Evolutionary conservation across 306 rosid species (phyloP), one percentile per base, ranked within the genome.

Genomic region (Corylus heterophylla): DNA sequence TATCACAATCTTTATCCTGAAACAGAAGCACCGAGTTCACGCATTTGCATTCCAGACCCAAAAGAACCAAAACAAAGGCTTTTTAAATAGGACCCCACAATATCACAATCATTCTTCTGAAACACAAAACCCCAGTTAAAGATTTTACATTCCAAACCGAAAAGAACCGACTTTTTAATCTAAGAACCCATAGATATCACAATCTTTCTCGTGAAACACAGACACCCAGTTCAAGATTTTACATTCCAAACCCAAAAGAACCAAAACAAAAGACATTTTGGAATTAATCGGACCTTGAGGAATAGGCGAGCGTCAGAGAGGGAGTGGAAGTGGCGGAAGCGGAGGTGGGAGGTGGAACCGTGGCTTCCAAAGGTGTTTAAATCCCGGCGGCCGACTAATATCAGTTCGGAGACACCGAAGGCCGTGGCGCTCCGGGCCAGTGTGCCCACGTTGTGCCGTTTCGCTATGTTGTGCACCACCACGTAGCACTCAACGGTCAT

Each of bases 401-500:
- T 88, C 4, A 93, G 76, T 79, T 91, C 98, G 12, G 97, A 84
- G 7, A 91, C 99, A 0, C 99, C 98, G 58, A 95, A 93, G 11
- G 98, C 97, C 14, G 97, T 88, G 80, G 98, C 98, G 67, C 97
- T 95, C 8, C 97, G 90, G 52, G 99, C 98, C 2, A 93, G 91
- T 4, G 99, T 93, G 11, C 96, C 97, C 0, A 95, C 88, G 89
- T 90, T 93, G 89, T 91, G 96, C 74, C 96, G 82, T 79, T 95
- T 93, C 13, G 99, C 97, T 64, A 95, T 91, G 89, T 92, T 94
- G 82, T 92, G 98, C 71, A 92, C 97, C 79, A 94, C 87, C 64
- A 95, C 97, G 73, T 85, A 91, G 86, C 96, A 88, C 84, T 87
- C 94, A 2, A 80, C 80, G 75, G 52, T 93, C 93, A 84, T 86